These are phyloP conservation scores for Verticillium dahliae DNA, from an alignment of 2,329 filamentous ascomycete species.

Conservation along the genomic window DNA sequence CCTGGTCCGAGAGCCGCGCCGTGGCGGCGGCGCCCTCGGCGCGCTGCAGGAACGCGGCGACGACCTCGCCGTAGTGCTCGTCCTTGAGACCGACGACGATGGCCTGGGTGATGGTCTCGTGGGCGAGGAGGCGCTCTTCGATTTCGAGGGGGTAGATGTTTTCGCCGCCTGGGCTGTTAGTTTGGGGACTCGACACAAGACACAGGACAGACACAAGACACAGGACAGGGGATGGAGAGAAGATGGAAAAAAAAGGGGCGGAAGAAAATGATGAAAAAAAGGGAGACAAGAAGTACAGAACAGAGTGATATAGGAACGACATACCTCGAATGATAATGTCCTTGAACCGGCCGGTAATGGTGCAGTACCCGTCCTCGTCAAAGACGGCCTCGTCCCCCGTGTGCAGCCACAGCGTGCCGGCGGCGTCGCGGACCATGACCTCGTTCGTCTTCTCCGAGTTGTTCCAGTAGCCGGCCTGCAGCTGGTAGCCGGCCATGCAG, in stretches of 20 bases:
- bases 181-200: neutral
- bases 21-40: slow-evolving; percentile 27
- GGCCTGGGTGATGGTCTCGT: slow-evolving; percentile 55
- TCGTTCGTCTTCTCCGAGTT: slow-evolving; percentile 68
- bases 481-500: slow-evolving; percentile 71
- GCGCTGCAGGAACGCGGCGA: slow-evolving; percentile 55
- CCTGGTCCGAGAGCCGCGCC: slow-evolving; percentile 32
- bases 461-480: slow-evolving; percentile 62
- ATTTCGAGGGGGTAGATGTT: slow-evolving; percentile 72
- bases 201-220: no score
- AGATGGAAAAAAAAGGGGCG: no score
- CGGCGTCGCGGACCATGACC: slow-evolving; percentile 45
- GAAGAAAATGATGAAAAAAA: neutral
- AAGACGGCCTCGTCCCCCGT: slow-evolving; percentile 66
- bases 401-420: slow-evolving; percentile 53
- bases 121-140: slow-evolving; percentile 62
- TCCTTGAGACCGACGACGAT: slow-evolving; percentile 66
- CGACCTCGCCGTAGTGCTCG: slow-evolving; percentile 67
- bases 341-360: slow-evolving; percentile 70
- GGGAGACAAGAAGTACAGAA: neutral
- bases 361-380: slow-evolving; percentile 63
- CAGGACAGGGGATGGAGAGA: no score
- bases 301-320: slow-evolving; percentile 7
- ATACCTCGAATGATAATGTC: slow-evolving; percentile 70
- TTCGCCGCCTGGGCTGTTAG: slow-evolving; percentile 48